A percentile compares a stretch with the other conserved stretches of the same genome.
These are phyloP conservation scores for Solanum lycopersicoides DNA, from an alignment of 257 asterid genomes.

Conservation along the genomic window DNA sequence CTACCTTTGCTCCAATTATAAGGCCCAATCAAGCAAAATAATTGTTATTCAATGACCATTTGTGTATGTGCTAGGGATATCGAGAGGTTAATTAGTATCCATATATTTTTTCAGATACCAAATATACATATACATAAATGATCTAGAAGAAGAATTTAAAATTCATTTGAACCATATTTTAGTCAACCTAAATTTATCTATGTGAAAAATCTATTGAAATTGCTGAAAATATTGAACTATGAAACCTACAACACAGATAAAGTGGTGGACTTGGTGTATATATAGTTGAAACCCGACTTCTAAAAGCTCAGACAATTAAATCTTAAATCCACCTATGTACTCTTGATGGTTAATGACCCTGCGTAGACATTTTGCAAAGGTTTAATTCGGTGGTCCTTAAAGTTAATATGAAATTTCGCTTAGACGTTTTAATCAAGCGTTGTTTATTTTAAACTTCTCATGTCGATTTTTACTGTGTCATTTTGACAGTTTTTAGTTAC, in stretches of 20 bases:
- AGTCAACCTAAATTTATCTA: neutral
- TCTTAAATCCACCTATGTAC: no score
- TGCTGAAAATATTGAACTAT: neutral
- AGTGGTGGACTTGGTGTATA: neutral
- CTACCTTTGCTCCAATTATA: neutral
- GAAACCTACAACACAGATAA: no score
- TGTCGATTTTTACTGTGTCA: no score
- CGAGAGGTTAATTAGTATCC: neutral
- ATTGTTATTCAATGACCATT: neutral
- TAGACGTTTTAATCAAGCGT: accelerated
- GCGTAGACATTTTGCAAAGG: neutral
- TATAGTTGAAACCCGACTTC: neutral
- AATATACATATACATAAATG: neutral
- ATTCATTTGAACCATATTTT: no score
- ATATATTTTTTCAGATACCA: neutral
- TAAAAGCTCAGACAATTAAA: no score
- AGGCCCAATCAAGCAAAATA: neutral
- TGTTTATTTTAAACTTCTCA: no score
- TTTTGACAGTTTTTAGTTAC: no score
- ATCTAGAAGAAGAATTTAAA: no score
- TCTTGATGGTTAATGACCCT: neutral
- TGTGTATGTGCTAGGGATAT: neutral
- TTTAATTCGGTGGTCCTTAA: no score
- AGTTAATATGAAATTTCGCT: no score
- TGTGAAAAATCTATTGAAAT: no score